Percentiles rank a stretch among this genome's conserved stretches.
Conservation (phyloP, 805 yeast genomes). For the Ogataea siamensis region DNA sequence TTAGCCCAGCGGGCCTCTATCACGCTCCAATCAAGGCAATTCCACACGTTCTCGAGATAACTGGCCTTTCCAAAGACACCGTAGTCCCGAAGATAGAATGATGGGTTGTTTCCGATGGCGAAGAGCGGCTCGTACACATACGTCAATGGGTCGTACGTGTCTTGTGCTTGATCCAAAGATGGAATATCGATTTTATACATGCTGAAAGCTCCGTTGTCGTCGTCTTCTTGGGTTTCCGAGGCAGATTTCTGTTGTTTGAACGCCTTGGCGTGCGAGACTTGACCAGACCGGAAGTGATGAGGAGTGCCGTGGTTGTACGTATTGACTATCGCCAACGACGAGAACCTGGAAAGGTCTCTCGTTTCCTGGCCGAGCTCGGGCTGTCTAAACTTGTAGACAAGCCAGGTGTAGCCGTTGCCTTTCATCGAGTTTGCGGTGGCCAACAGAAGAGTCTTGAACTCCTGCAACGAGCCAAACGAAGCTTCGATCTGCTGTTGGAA, state of each 20-base stretch:
- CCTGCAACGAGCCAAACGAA: constrained; percentile 74
- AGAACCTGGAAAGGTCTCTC: constrained; percentile 30
- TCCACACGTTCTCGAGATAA: constrained; percentile 74
- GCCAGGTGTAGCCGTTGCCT: constrained; percentile 92
- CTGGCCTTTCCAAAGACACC: constrained; percentile 74
- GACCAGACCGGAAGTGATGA: constrained; percentile 55
- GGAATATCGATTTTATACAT: constrained; percentile 27
- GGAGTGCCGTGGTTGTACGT: constrained; percentile 92
- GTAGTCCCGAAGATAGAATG: constrained; percentile 67
- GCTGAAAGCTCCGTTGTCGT: constrained; percentile 13
- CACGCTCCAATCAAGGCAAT: constrained; percentile 80
- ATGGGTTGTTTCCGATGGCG: constrained; percentile 71
- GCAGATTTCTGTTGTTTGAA: constrained; percentile 25
- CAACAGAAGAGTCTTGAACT: constrained; percentile 68
- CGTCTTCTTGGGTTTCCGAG: constrained; percentile 11
- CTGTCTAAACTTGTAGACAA: constrained; percentile 58
- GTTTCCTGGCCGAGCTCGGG: constrained; percentile 22
- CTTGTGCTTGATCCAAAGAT: constrained; percentile 40
- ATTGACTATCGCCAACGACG: constrained; percentile 64
- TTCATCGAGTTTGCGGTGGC: constrained; percentile 68
- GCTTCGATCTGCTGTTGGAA: constrained; percentile 49
- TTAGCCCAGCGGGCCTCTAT: constrained; percentile 45
- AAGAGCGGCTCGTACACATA: constrained; percentile 53
- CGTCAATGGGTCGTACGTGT: constrained; percentile 41
- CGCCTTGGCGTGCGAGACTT: constrained; percentile 41